These are phyloP conservation scores for Suhomyces coccinellae DNA, from an alignment of 1,139 yeast species.

Conservation along the genomic window DNA sequence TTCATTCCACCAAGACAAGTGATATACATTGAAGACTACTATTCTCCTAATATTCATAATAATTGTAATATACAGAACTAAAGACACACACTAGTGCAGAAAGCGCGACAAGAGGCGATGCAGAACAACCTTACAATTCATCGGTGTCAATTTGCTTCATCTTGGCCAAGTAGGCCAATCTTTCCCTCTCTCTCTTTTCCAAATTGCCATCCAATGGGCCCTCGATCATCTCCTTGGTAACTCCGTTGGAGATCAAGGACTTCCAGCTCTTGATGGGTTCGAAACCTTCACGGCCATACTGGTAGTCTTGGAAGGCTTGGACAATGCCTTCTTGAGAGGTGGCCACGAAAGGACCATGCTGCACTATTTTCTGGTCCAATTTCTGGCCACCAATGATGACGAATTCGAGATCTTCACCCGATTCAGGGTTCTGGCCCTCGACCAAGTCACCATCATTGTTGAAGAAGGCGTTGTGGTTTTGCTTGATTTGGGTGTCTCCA, in stretches of 20 bases:
- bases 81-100: not conserved
- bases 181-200: slow-evolving; percentile 33
- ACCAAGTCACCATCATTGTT: slow-evolving; percentile 63
- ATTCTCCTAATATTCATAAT: not conserved
- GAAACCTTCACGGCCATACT: slow-evolving; percentile 68
- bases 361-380: slow-evolving; percentile 75
- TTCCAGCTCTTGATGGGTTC: slow-evolving; percentile 70
- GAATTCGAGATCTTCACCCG: slow-evolving; percentile 48
- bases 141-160: slow-evolving; percentile 1
- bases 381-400: slow-evolving; percentile 76
- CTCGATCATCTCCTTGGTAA: slow-evolving; percentile 47
- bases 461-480: slow-evolving; percentile 61
- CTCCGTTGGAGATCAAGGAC: slow-evolving; percentile 65
- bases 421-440: slow-evolving; percentile 35
- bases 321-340: slow-evolving; percentile 54
- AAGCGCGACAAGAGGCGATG: not conserved
- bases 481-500: slow-evolving; percentile 41
- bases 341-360: slow-evolving; percentile 90
- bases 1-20: not conserved
- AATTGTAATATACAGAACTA: not conserved
- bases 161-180: slow-evolving; percentile 25
- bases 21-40: not conserved
- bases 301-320: slow-evolving; percentile 72
- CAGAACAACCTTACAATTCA: slow-evolving; percentile 1
- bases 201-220: slow-evolving; percentile 40